Percentiles rank a stretch among this genome's conserved stretches.
Evolutionary conservation across 345 rosid species (phyloP).

Genomic region (Syzygium aromaticum): DNA sequence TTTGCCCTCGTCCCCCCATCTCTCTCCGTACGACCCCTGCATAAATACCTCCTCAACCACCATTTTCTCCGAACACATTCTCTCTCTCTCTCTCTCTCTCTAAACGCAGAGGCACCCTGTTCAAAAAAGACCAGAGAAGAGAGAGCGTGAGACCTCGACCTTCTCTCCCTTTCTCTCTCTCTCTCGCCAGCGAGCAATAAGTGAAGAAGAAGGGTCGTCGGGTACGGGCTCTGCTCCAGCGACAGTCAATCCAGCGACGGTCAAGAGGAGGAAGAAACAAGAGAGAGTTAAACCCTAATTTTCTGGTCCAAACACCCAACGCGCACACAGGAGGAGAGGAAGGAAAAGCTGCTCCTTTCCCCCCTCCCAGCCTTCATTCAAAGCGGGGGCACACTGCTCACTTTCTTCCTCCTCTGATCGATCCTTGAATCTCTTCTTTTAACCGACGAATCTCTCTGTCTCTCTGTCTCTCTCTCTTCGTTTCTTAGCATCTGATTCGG

Average conservation of each 20-base stretch:
- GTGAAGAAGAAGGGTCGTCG: not conserved
- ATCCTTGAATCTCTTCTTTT: not conserved
- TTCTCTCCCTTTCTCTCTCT: not conserved
- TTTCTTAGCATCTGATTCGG: not conserved
- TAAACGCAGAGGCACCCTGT: not conserved
- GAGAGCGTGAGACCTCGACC: not conserved
- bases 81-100: not conserved
- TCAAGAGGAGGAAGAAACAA: not conserved
- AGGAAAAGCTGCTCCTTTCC: not conserved
- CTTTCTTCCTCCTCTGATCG: not conserved
- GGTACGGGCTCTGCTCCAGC: not conserved
- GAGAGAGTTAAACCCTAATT: not conserved
- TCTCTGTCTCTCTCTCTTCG: not conserved
- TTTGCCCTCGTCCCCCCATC: not conserved
- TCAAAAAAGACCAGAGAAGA: not conserved
- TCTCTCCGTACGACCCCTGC: conserved; percentile 5
- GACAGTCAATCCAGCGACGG: not conserved
- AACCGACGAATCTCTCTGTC: not conserved
- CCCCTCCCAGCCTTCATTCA: not conserved
- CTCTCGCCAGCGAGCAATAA: not conserved
- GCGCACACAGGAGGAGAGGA: not conserved
- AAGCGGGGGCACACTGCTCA: not conserved
- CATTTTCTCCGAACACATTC: not conserved
- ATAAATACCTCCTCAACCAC: conserved; percentile 35
- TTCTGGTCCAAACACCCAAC: not conserved